Conservation (phyloP, 108 stramenopile genomes). For the Nitzschia sp. region DNA sequence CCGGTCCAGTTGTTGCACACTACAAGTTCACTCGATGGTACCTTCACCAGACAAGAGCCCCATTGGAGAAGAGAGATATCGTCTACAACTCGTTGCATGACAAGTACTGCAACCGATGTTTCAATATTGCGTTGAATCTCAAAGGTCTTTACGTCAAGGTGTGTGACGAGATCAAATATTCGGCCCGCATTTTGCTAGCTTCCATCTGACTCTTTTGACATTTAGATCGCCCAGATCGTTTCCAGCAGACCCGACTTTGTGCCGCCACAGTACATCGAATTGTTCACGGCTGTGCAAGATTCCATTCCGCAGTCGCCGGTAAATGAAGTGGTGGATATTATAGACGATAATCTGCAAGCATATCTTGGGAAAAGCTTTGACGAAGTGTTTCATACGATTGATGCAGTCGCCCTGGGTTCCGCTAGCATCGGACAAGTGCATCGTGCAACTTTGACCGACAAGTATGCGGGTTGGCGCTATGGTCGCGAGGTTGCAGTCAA, state of each 20-base stretch:
- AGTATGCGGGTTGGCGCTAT: not conserved
- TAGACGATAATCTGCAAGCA: slow-evolving; percentile 38
- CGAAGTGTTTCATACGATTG: slow-evolving; percentile 70
- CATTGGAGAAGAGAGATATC: slow-evolving; percentile 34
- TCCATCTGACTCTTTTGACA: not conserved
- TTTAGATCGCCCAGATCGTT: slow-evolving; percentile 55
- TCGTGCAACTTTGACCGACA: slow-evolving; percentile 44
- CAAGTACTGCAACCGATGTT: slow-evolving; percentile 42
- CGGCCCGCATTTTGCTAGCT: not conserved
- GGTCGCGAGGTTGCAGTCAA: slow-evolving; percentile 61
- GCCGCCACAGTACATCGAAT: slow-evolving; percentile 62
- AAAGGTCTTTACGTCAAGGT: slow-evolving; percentile 56
- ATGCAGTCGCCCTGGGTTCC: slow-evolving; percentile 54
- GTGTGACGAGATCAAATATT: not conserved
- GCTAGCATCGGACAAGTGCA: slow-evolving; percentile 78
- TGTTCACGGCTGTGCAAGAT: slow-evolving; percentile 62
- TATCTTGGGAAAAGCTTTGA: slow-evolving; percentile 41
- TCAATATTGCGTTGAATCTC: slow-evolving; percentile 57
- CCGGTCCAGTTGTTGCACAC: slow-evolving; percentile 69
- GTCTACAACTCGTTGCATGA: slow-evolving; percentile 56
- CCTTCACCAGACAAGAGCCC: slow-evolving; percentile 33
- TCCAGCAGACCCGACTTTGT: slow-evolving; percentile 73
- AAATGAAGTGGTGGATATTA: slow-evolving; percentile 37
- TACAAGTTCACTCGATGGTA: slow-evolving; percentile 73
- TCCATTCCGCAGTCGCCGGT: slow-evolving; percentile 61